A percentile compares a stretch with the other conserved stretches of the same genome.
These are phyloP conservation scores for Trametes punicea DNA, from an alignment of 768 basidiomycete species.

Conservation along the genomic window DNA sequence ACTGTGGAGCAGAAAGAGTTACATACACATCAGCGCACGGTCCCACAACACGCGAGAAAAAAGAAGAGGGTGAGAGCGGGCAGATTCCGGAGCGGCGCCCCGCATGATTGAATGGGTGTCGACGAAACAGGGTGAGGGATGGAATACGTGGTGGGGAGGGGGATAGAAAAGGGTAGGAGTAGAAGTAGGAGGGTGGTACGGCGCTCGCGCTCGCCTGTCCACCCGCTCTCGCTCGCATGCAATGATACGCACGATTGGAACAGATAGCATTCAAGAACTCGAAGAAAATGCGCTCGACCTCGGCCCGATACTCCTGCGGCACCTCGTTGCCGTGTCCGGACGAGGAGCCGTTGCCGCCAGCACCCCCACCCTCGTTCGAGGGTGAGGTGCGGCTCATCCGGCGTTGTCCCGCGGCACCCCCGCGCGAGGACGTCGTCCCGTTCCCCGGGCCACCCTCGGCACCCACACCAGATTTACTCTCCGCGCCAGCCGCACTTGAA, in stretches of 20 bases:
- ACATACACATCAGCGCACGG: conserved; percentile 15
- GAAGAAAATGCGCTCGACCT: conserved; percentile 90
- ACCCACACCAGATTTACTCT: conserved; percentile 19
- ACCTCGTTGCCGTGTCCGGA: conserved; percentile 55
- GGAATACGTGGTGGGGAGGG: neutral
- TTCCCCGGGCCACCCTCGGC: conserved; percentile 28
- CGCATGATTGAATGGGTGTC: neutral
- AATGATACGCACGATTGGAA: conserved; percentile 71
- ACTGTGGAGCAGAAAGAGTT: conserved; percentile 47
- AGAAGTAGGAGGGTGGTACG: neutral
- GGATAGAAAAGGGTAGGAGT: neutral
- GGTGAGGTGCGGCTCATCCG: conserved; percentile 26
- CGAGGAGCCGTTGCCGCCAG: neutral
- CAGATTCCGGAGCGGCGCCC: neutral
- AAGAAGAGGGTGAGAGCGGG: neutral
- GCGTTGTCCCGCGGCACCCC: conserved; percentile 25
- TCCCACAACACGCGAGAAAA: conserved; percentile 2
- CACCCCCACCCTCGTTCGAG: conserved; percentile 26
- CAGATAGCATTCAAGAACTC: conserved; percentile 85
- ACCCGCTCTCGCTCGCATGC: neutral
- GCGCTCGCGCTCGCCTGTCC: neutral
- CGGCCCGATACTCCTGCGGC: conserved; percentile 73
- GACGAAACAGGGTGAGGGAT: neutral
- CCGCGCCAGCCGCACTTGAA: neutral
- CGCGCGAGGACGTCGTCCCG: conserved; percentile 26